These are phyloP conservation scores for Cardiospermum halicacabum DNA, from an alignment of 345 rosid species.

Conservation along the genomic window DNA sequence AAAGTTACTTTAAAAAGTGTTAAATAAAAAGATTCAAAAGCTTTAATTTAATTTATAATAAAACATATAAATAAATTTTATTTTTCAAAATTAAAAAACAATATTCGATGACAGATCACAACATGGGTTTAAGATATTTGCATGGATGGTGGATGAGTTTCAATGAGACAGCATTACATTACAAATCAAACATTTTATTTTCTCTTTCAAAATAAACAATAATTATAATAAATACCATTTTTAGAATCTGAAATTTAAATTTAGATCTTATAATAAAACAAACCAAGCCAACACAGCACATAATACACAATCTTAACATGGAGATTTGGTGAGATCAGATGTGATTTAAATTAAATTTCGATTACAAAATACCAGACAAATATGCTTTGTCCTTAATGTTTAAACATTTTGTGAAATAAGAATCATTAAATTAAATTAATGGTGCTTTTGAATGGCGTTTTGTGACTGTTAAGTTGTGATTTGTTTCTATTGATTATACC, in stretches of 20 bases:
- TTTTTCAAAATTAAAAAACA: too few relatives aligned
- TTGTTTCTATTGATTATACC: neutral
- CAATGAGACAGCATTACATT: slow-evolving; percentile 10
- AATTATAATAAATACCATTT: too few relatives aligned
- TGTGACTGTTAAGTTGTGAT: neutral
- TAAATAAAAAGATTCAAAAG: too few relatives aligned
- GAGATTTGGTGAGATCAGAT: slow-evolving; percentile 18
- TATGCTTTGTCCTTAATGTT: neutral
- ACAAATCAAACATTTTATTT: neutral
- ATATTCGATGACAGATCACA: neutral
- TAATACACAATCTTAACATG: slow-evolving; percentile 17
- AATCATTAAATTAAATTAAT: neutral
- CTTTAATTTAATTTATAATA: too few relatives aligned
- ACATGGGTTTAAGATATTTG: slow-evolving; percentile 5
- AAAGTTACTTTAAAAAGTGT: too few relatives aligned
- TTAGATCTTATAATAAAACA: neutral
- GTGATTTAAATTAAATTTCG: neutral
- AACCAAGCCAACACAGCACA: slow-evolving; percentile 14
- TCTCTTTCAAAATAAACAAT: neutral
- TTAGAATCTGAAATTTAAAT: slow-evolving; percentile 9
- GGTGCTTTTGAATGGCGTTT: neutral
- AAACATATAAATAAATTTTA: too few relatives aligned
- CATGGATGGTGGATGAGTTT: slow-evolving; percentile 15
- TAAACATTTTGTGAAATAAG: neutral
- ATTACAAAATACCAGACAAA: slow-evolving; percentile 1